Conservation (phyloP, 23 red algal genomes). For the Gracilariopsis chorda region DNA sequence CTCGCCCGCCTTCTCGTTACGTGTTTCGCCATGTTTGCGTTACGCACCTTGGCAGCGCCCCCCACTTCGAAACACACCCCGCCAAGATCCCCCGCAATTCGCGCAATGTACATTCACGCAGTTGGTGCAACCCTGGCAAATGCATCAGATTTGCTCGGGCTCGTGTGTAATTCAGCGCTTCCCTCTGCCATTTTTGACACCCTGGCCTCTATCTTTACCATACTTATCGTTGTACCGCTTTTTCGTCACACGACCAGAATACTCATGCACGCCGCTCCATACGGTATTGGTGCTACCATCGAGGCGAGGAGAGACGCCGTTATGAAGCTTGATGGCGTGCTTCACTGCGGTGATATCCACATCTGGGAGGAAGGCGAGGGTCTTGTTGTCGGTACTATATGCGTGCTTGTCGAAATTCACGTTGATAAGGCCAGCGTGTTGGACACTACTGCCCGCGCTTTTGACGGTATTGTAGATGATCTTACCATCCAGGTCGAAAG, state of each 20-base stretch:
- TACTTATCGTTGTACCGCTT: conserved; percentile 14
- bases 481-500: conserved; percentile 57
- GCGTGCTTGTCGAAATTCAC: neutral
- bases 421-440: conserved; percentile 25
- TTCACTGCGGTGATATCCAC: conserved; percentile 22
- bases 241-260: conserved; percentile 22
- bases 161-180: neutral
- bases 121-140: neutral
- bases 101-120: conserved; percentile 28
- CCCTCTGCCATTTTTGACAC: conserved; percentile 14
- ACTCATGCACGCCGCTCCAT: conserved; percentile 40
- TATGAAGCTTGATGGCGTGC: conserved; percentile 35
- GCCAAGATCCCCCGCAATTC: neutral
- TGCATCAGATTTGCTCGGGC: neutral
- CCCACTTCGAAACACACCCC: neutral
- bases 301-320: conserved; percentile 2
- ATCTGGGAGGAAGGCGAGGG: conserved; percentile 59
- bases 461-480: conserved; percentile 54
- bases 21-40: neutral
- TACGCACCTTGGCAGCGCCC: neutral
- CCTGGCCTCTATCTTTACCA: conserved; percentile 26
- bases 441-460: neutral
- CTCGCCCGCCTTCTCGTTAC: neutral
- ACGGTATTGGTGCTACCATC: neutral
- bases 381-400: conserved; percentile 48